Evolutionary conservation across 1,284 basidiomycete genomes (phyloP).

Genomic region (Xanthoconium separans): DNA sequence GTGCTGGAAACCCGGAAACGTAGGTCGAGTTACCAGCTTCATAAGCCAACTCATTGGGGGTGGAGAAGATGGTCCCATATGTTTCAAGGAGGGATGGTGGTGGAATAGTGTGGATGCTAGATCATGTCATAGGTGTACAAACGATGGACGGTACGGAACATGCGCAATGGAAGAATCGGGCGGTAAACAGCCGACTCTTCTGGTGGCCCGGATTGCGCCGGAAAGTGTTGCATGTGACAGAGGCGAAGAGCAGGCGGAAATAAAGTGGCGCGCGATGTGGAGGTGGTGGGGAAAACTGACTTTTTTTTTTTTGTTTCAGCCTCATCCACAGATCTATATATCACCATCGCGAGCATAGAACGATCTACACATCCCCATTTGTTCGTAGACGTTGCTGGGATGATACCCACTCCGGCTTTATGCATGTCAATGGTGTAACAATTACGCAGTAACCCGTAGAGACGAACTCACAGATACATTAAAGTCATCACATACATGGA

Average conservation of each 20-base stretch:
- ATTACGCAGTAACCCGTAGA: background rate
- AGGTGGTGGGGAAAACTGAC: background rate
- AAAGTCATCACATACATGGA: conserved; percentile 13
- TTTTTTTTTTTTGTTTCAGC: background rate
- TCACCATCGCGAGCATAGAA: background rate
- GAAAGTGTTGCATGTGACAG: background rate
- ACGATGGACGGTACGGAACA: background rate
- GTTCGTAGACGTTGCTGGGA: background rate
- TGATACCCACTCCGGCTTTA: background rate
- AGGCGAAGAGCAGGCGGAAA: background rate
- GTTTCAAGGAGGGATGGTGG: background rate
- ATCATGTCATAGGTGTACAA: background rate
- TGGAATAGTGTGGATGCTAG: too few relatives aligned
- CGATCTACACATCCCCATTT: background rate
- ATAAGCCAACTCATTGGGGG: background rate
- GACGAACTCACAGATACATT: conserved; percentile 7
- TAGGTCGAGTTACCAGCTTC: background rate
- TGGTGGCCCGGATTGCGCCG: too few relatives aligned
- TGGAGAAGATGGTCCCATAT: background rate
- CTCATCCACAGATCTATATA: background rate
- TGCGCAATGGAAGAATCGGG: background rate
- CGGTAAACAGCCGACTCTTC: background rate
- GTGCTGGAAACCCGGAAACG: background rate
- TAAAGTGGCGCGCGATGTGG: background rate
- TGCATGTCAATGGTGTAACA: background rate